These are phyloP conservation scores for Periconia macrospinosa DNA, from an alignment of 2,329 filamentous ascomycete species.

Conservation along the genomic window DNA sequence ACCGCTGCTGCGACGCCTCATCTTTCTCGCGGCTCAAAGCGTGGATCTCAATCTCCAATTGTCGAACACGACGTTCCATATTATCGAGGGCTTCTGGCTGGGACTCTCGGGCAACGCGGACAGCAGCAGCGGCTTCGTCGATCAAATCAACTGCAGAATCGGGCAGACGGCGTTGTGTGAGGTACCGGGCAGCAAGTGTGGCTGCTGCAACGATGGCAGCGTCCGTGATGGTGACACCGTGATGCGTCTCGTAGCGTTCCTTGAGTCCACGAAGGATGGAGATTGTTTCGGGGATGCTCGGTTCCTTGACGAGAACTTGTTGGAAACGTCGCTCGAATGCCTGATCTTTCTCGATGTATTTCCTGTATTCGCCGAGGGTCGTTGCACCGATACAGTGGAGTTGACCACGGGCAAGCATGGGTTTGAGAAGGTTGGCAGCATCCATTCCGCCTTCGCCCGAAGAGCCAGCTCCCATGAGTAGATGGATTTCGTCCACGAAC, in stretches of 20 bases:
- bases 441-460: slow-evolving; percentile 98
- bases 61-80: slow-evolving; percentile 83
- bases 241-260: slow-evolving; percentile 97
- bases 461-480: slow-evolving; percentile 95
- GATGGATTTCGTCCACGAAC: slow-evolving; percentile 98
- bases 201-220: slow-evolving; percentile 88
- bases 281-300: slow-evolving; percentile 82
- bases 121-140: slow-evolving; percentile 95
- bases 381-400: slow-evolving; percentile 98
- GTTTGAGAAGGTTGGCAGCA: slow-evolving; percentile 94
- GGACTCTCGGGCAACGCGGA: slow-evolving; percentile 91
- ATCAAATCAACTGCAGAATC: slow-evolving; percentile 97
- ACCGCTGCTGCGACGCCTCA: slow-evolving; percentile 81
- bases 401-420: slow-evolving; percentile 95
- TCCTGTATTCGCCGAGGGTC: slow-evolving; percentile 91
- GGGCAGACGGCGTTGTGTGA: slow-evolving; percentile 86
- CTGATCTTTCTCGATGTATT: slow-evolving; percentile 98
- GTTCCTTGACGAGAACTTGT: slow-evolving; percentile 96
- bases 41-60: slow-evolving; percentile 96
- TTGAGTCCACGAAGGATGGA: slow-evolving; percentile 98
- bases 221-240: slow-evolving; percentile 95
- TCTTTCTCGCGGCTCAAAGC: slow-evolving; percentile 93
- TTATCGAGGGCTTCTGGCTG: slow-evolving; percentile 96
- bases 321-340: slow-evolving; percentile 99
- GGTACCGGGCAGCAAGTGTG: slow-evolving; percentile 89